Evolutionary conservation across 805 yeast genomes (phyloP).

Genomic region (Diddensiella caesifluorescens): DNA sequence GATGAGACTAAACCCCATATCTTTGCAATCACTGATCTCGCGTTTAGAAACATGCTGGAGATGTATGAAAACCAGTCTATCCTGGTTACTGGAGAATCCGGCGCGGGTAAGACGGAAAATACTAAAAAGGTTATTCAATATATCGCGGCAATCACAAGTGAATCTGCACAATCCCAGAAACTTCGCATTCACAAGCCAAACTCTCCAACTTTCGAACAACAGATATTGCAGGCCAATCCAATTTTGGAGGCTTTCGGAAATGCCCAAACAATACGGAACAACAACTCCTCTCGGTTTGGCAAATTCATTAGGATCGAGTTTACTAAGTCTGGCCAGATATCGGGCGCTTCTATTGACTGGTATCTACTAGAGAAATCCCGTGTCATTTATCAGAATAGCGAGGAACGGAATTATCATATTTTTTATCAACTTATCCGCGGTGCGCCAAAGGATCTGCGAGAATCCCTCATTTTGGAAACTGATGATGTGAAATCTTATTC

Average conservation of each 20-base stretch:
- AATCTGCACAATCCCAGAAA: conserved; percentile 10
- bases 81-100: conserved; percentile 97
- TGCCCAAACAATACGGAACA: conserved; percentile 89
- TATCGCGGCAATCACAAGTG: conserved; percentile 65
- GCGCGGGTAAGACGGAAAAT: conserved; percentile 98
- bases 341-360: conserved; percentile 93
- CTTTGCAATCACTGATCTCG: conserved; percentile 82
- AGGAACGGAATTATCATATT: conserved; percentile 90
- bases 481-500: conserved; percentile 46
- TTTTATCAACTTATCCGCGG: conserved; percentile 88
- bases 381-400: conserved; percentile 65
- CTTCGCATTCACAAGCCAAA: conserved; percentile 22
- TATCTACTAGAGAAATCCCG: conserved; percentile 90
- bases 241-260: conserved; percentile 95
- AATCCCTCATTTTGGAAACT: conserved; percentile 35
- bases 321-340: conserved; percentile 53
- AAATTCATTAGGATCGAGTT: conserved; percentile 88
- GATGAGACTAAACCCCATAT: conserved; percentile 74
- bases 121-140: conserved; percentile 93
- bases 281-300: conserved; percentile 95
- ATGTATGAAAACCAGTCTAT: conserved; percentile 79
- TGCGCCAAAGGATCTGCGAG: conserved; percentile 39
- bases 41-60: conserved; percentile 66
- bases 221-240: conserved; percentile 90
- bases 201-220: conserved; percentile 59